Percentiles rank a stretch among this genome's conserved stretches.
These are phyloP conservation scores for Xylaria sp. DNA, from an alignment of 2,329 filamentous ascomycete genomes.

Conservation along the genomic window DNA sequence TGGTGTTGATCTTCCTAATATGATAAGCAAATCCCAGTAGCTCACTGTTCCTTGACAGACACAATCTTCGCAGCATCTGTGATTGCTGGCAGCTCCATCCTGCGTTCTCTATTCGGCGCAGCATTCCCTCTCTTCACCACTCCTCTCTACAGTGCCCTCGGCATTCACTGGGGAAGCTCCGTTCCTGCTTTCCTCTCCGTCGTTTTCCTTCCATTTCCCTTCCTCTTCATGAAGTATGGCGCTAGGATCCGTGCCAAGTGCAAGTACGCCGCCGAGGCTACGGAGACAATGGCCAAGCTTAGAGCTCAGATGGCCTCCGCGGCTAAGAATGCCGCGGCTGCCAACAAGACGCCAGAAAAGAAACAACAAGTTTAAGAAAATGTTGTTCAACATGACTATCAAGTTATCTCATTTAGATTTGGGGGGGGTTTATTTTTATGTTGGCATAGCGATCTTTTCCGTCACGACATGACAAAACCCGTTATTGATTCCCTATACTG, in stretches of 20 bases:
- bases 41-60: slow-evolving; percentile 50
- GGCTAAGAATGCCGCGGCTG: slow-evolving; percentile 21
- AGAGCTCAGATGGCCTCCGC: slow-evolving; percentile 29
- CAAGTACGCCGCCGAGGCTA: slow-evolving; percentile 74
- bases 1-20: not conserved
- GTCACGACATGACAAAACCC: slow-evolving; percentile 25
- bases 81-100: slow-evolving; percentile 68
- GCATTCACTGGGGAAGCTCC: slow-evolving; percentile 80
- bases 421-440: slow-evolving; percentile 18
- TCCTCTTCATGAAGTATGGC: slow-evolving; percentile 81
- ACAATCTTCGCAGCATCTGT: slow-evolving; percentile 78
- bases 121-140: slow-evolving; percentile 71
- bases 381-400: slow-evolving; percentile 17
- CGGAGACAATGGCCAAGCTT: slow-evolving; percentile 57
- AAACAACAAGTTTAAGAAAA: slow-evolving; percentile 28
- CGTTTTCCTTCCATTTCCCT: slow-evolving; percentile 77
- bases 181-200: slow-evolving; percentile 80
- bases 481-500: slow-evolving; percentile 21
- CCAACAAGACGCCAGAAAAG: slow-evolving; percentile 27
- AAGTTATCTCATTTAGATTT: slow-evolving; percentile 26
- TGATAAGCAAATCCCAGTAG: not conserved
- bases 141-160: slow-evolving; percentile 66
- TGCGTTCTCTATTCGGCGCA: slow-evolving; percentile 70
- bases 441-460: slow-evolving; percentile 37
- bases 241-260: slow-evolving; percentile 70